These are phyloP conservation scores for Pseudomicrostroma phylloplanum DNA, from an alignment of 1,284 basidiomycete genomes.

Conservation along the genomic window DNA sequence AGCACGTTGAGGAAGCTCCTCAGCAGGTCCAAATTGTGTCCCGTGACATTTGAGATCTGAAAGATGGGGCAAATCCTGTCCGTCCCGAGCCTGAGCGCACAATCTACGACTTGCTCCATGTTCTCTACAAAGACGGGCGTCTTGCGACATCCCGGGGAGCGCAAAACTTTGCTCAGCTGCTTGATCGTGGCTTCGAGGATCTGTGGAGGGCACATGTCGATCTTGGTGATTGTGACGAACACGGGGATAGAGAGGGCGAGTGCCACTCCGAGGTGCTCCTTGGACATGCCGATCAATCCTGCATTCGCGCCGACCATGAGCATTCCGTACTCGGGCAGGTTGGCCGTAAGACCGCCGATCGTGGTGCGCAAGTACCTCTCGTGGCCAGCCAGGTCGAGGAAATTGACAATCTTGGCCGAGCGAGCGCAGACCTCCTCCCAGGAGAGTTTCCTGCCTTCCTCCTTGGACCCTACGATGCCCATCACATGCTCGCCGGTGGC, in stretches of 20 bases:
- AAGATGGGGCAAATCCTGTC: conserved; percentile 79
- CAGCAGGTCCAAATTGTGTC: conserved; percentile 70
- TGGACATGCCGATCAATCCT: conserved; percentile 90
- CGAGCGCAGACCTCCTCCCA: conserved; percentile 95
- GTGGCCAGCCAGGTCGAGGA: conserved; percentile 38
- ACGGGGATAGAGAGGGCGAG: conserved; percentile 89
- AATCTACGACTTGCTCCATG: conserved; percentile 31
- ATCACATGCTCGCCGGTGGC: conserved; percentile 32
- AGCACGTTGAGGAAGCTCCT: conserved; percentile 52
- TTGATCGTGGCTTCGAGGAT: conserved; percentile 82
- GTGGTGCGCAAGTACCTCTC: conserved; percentile 68
- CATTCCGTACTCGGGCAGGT: conserved; percentile 88
- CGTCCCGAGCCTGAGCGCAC: conserved; percentile 34
- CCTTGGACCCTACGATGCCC: conserved; percentile 22
- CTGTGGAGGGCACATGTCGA: conserved; percentile 94
- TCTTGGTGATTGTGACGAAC: conserved; percentile 91
- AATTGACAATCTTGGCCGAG: conserved; percentile 78
- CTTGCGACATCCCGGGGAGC: conserved; percentile 74
- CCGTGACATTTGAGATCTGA: conserved; percentile 89
- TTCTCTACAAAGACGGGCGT: conserved; percentile 39
- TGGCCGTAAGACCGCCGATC: conserved; percentile 86
- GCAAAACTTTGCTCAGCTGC: conserved; percentile 86
- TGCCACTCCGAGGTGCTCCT: conserved; percentile 83
- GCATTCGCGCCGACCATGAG: conserved; percentile 96
- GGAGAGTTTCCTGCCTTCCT: conserved; percentile 32